Percentiles rank a stretch among this genome's conserved stretches.
These are phyloP conservation scores for Alnus rubra DNA, from an alignment of 306 rosid genomes.

Conservation along the genomic window DNA sequence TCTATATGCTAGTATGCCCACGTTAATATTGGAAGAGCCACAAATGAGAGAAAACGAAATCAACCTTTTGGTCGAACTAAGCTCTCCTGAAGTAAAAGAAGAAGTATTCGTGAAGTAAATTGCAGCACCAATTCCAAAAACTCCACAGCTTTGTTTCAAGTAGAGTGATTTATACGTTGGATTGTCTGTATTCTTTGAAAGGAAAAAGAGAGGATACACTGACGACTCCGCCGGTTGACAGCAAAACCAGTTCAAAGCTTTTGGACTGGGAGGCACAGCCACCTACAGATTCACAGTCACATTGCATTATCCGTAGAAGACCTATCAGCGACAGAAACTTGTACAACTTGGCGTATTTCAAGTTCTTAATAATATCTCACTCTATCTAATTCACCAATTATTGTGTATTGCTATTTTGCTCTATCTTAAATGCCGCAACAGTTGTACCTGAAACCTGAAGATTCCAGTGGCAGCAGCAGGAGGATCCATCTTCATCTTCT, in stretches of 20 bases:
- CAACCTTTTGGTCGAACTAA: constrained; percentile 53
- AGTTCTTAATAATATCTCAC: not conserved
- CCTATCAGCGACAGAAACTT: not conserved
- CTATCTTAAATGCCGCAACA: constrained; percentile 5
- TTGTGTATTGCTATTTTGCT: too few relatives aligned
- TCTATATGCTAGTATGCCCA: not conserved
- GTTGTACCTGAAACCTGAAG: constrained; percentile 71
- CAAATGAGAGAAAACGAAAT: not conserved
- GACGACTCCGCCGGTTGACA: constrained; percentile 72
- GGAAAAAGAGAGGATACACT: constrained; percentile 70
- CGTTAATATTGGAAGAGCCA: not conserved
- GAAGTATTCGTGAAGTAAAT: constrained; percentile 50
- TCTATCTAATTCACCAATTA: too few relatives aligned
- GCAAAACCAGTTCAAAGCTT: constrained; percentile 79
- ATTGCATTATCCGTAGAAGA: constrained; percentile 8
- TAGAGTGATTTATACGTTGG: constrained; percentile 53
- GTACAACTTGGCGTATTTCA: constrained; percentile 13
- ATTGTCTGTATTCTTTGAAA: constrained; percentile 58
- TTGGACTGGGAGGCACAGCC: constrained; percentile 80
- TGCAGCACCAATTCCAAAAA: constrained; percentile 80
- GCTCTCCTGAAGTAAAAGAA: constrained; percentile 31
- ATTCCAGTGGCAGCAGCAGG: constrained; percentile 57
- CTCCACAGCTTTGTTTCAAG: constrained; percentile 67
- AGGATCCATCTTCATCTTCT: constrained; percentile 50
- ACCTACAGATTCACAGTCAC: constrained; percentile 53